Evolutionary conservation across 345 rosid genomes (phyloP).

Genomic region (Gossypium anomalum): DNA sequence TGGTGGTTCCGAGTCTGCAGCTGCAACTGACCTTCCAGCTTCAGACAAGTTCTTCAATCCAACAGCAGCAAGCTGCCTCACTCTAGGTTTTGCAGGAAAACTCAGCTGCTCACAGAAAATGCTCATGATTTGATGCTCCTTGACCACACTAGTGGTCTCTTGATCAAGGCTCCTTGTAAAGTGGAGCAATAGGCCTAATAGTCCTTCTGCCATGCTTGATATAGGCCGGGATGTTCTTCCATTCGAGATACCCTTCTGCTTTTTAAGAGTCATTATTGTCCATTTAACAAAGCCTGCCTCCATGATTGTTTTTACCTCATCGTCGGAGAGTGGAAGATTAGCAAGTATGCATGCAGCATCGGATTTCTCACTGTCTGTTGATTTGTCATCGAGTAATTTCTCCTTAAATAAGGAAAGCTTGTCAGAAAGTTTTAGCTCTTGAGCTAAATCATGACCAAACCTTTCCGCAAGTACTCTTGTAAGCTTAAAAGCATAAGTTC

Average conservation of each 20-base stretch:
- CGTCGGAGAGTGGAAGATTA: conserved; percentile 31
- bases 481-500: conserved; percentile 34
- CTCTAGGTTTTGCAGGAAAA: conserved; percentile 25
- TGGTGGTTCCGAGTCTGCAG: conserved; percentile 22
- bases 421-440: conserved; percentile 24
- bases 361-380: conserved; percentile 38
- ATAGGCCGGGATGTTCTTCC: conserved; percentile 22
- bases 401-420: conserved; percentile 29
- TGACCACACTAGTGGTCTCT: conserved; percentile 18
- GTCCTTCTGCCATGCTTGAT: conserved; percentile 39
- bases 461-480: conserved; percentile 30
- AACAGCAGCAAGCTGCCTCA: conserved; percentile 33
- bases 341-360: conserved; percentile 40
- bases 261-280: conserved; percentile 25
- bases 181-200: conserved; percentile 38
- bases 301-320: conserved; percentile 29
- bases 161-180: conserved; percentile 28
- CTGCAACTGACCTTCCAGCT: conserved; percentile 24
- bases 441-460: conserved; percentile 30
- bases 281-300: conserved; percentile 34
- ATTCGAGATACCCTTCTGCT: conserved; percentile 15
- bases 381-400: conserved; percentile 28
- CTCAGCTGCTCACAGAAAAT: conserved; percentile 26
- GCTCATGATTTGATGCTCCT: conserved; percentile 32
- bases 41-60: conserved; percentile 43